Evolutionary conservation across 352 stramenopile species (phyloP), one percentile per base, ranked within the genome.

Genomic region (Globisporangium orthogonon): DNA sequence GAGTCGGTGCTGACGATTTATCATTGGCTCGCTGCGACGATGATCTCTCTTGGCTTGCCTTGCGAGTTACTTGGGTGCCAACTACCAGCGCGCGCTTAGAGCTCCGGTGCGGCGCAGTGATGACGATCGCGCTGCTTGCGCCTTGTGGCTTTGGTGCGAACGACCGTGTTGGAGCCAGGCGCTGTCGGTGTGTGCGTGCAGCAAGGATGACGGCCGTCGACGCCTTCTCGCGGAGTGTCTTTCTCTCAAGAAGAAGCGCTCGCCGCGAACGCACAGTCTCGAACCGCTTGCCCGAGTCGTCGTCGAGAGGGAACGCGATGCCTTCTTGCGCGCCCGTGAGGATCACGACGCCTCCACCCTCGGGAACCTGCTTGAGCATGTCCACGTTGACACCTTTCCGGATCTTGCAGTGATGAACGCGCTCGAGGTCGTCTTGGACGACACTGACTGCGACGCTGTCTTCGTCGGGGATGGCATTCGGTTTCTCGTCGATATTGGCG

Each of bases 251-350:
- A 33, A 72, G 30, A 7, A 74, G 39, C 15, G 61, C 50, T 56
- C 67, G 46, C 43, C 67, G 56, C 7, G 70, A 78, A 9, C 63
- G 63, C 37, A 78, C 70, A 39, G 62, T 76, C 39, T 63, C 61
- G 35, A 78, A 78, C 4, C 18, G 29, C 14, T 56, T 48, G 6
- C 31, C 29, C 9, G 61, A 9, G 51, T 64, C 61, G 7, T 60
- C 61, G 7, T 60, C 55, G 29, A 35, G 40, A 17, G 43, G 7
- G 39, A 56, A 59, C 40, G 58, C 54, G 14, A 60, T 60, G 2
- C 54, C 63, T 55, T 60, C 39, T 9, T 61, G 63, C 9, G 43
- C 55, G 17, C 65, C 60, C 4, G 60, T 48, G 14, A 64, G 30
- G 9, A 69, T 60, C 9, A 68, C 60, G 11, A 69, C 63, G 4